Base-by-base conservation (phyloP, 2,329 filamentous ascomycete genomes). In the Cercospora sesami region DNA sequence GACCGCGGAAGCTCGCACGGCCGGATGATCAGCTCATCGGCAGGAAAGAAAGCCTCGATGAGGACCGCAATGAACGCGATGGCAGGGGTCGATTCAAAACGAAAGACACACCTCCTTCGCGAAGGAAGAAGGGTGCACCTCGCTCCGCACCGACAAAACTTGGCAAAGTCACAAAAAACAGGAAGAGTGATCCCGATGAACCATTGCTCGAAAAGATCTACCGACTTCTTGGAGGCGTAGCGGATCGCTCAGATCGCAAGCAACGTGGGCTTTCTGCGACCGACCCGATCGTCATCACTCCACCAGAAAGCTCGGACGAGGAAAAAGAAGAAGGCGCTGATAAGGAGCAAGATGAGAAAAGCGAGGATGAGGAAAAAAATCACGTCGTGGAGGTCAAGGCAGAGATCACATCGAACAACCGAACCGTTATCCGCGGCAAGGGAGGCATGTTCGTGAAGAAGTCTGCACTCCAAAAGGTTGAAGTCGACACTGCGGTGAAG, bases 1-100 rank as follows among this genome's bases (percentile, higher is more conserved):
- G 73, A 51, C 72, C 74, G 10, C 65, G 71, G 30, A 74, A 75
- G 61, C 57, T 70, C 55, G 68, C 68, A 7, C 60, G 53, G 18
- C 55, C 60, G 7, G 70, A 74, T 6, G 70, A 73, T 28, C 48
- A 58, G 23, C 48, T 60, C 28, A 58, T 33, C 53, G 60, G 31
- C 53, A n/a, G 28, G 31, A 51, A 53, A 33, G 53, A 64, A 10
- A 63, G 60, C 14, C 42, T 45, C n/a, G 66, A 63, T 16, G 58
- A 31, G 10, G 31, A 48, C 18, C 28, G 31, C 23, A 60, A 60
- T 16, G 51, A 39, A 30, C 66, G 66, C 9, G 48, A 65, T 30
- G 33, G 45, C 7, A 62, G 42, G 18, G 66, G 66, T 28, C 66
- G 66, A 16, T 60, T 68, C 30, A 42, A 14, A 33, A 33, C n/a